phyloP scores from a whole-genome alignment of 306 rosid genomes.

The Delonix regia region DNA sequence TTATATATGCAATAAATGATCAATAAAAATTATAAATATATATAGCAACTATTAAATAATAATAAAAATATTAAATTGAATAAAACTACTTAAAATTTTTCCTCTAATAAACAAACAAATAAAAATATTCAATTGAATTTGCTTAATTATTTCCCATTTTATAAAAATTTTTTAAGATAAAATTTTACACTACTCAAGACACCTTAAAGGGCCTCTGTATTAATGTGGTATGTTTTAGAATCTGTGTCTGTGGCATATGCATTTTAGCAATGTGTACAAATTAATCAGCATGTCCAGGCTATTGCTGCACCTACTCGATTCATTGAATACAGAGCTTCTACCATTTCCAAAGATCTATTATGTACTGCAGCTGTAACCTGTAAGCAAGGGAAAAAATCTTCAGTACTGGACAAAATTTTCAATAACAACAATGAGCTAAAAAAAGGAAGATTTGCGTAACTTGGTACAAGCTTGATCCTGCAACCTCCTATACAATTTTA shows the following conservation, averaged over 20 bases:
- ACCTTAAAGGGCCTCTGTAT: not conserved
- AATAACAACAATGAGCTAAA: constrained; percentile 20
- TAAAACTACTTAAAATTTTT: not conserved
- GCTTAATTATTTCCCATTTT: constrained; percentile 3
- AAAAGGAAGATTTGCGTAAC: constrained; percentile 34
- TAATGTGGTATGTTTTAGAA: constrained; percentile 23
- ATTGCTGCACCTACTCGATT: constrained; percentile 61
- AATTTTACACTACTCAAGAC: not conserved
- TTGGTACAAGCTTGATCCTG: constrained; percentile 29
- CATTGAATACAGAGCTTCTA: constrained; percentile 91
- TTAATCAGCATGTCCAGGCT: constrained; percentile 27
- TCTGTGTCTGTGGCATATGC: constrained; percentile 11
- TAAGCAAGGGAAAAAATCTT: constrained; percentile 26
- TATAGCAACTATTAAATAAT: not conserved
- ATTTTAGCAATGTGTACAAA: constrained; percentile 33
- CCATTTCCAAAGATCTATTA: constrained; percentile 81
- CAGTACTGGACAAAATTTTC: constrained; percentile 24
- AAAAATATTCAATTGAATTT: not conserved
- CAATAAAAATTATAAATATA: not conserved
- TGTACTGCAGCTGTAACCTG: constrained; percentile 81
- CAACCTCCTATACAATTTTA: constrained; percentile 26
- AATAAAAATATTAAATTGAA: not conserved
- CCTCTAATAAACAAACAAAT: too few species aligned
- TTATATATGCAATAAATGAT: not conserved
- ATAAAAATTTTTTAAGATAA: not conserved